Base-by-base conservation (phyloP, 306 rosid genomes). In the Trichosanthes truncata region DNA sequence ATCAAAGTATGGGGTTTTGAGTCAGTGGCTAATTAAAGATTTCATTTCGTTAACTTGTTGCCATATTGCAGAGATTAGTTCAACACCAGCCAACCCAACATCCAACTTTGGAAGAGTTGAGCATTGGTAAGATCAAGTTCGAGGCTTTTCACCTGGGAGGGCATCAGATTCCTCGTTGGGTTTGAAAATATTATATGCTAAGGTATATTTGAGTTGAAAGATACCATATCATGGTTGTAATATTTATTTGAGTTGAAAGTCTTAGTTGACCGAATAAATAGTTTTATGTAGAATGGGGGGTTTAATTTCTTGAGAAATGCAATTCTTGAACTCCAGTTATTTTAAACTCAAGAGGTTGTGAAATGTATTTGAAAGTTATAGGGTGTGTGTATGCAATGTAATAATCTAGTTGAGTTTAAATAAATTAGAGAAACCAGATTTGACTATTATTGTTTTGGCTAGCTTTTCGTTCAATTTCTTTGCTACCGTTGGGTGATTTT, bases 91-190 rank as follows among this genome's bases (percentile, higher is more conserved):
- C 97, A 25, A 90, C 97, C 2, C 96, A 87, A 87, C 80, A 89
- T 87, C 96, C 96, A 9, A 93, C 96, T 13, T 93, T 93, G 0
- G 96, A 90, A 78, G 97, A 90, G 92, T 77, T 89, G 78, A 90
- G 93, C 85, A 92, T 92, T 81, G 96, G 93, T 51, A 84, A 92
- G 82, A 92, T 92, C 87, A 92, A 90, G 87, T 92, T 92, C 79
- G 90, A 90, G 81, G 97, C 93, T 60, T 93, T 93, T 90, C 94
- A 91, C 86, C 86, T 93, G 17, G 97, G 97, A 18, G 93, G 96
- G 57, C 94, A 89, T 83, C 94, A 87, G 83, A 87, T 91, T 78
- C 94, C 96, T 79, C 89, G 96, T 18, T 84, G 93, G 81, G 97
- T 93, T 38, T 93, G 93, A 96, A 90, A 90, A 85, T 96, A 92